A percentile compares a stretch with the other conserved stretches of the same genome.
Conservation (phyloP, 768 basidiomycete species). For the Russula abietina region DNA sequence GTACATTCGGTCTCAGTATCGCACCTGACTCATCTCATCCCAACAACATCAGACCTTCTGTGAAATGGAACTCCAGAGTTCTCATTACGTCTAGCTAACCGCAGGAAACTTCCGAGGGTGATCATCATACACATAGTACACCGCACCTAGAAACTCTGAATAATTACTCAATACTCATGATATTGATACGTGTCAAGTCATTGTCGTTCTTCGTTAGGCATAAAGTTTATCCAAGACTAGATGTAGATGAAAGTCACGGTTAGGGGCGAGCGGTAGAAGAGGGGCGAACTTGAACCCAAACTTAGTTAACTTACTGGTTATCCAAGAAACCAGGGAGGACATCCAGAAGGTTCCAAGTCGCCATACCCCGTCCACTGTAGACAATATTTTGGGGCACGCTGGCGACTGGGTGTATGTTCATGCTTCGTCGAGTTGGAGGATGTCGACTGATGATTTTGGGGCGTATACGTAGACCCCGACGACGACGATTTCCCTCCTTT, state of each 20-base stretch:
- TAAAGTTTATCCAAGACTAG: not conserved
- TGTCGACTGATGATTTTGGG: not conserved
- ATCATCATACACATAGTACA: not conserved
- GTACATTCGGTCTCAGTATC: not conserved
- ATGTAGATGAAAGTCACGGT: not conserved
- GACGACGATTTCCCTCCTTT: not conserved
- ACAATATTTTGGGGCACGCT: not conserved
- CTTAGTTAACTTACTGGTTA: not conserved
- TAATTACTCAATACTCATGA: not conserved
- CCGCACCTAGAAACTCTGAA: not conserved
- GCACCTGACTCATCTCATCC: not conserved
- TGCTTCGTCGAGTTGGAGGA: not conserved
- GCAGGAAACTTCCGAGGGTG: not conserved
- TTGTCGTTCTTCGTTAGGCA: not conserved
- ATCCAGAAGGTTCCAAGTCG: conserved; percentile 15
- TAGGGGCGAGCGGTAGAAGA: not conserved
- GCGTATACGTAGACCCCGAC: not conserved
- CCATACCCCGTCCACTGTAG: conserved; percentile 8
- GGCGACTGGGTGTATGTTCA: not conserved
- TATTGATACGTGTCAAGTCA: not conserved
- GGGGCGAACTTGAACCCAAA: too few species aligned
- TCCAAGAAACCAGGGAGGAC: conserved; percentile 14
- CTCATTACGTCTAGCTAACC: not conserved
- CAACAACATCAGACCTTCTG: not conserved
- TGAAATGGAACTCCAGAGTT: not conserved